Percentiles rank a stretch among this genome's conserved stretches.
phyloP scores from a whole-genome alignment of 192 early-diverging fungal species.

The Cladochytrium replicatum region DNA sequence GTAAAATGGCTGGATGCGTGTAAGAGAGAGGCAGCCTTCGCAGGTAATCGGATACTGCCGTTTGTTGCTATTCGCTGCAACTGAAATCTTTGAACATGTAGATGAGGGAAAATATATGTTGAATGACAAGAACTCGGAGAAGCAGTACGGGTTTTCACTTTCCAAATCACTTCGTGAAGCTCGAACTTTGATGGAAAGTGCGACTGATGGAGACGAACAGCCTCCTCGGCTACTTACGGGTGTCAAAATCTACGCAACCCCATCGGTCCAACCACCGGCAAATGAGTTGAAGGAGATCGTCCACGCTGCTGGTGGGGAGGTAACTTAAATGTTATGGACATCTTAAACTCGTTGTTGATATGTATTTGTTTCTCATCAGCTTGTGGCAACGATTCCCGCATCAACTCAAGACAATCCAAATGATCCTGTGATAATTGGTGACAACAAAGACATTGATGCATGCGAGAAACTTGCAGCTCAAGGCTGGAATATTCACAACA shows the following conservation, averaged over 20 bases:
- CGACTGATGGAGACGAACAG: too few relatives aligned
- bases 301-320: conserved; percentile 29
- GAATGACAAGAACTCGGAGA: conserved; percentile 29
- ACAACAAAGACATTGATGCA: conserved; percentile 17
- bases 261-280: conserved; percentile 17
- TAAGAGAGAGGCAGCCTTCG: conserved; percentile 25
- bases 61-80: neutral
- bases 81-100: conserved; percentile 6
- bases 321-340: conserved; percentile 4
- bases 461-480: conserved; percentile 2
- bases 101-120: conserved; percentile 28
- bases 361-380: neutral
- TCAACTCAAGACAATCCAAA: neutral
- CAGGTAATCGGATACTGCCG: conserved; percentile 16
- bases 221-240: conserved; percentile 17
- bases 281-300: conserved; percentile 34
- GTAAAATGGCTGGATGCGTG: conserved; percentile 38
- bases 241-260: conserved; percentile 22
- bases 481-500: conserved; percentile 23
- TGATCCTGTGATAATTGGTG: conserved; percentile 17
- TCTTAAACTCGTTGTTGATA: neutral
- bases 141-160: conserved; percentile 28
- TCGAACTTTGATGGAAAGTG: too few relatives aligned
- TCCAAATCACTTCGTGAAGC: conserved; percentile 9
- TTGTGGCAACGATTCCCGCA: conserved; percentile 4